Percentiles rank a stretch among this genome's conserved stretches.
Conservation (phyloP, 2,329 filamentous ascomycete genomes). For the Pseudogymnoascus sp. region DNA sequence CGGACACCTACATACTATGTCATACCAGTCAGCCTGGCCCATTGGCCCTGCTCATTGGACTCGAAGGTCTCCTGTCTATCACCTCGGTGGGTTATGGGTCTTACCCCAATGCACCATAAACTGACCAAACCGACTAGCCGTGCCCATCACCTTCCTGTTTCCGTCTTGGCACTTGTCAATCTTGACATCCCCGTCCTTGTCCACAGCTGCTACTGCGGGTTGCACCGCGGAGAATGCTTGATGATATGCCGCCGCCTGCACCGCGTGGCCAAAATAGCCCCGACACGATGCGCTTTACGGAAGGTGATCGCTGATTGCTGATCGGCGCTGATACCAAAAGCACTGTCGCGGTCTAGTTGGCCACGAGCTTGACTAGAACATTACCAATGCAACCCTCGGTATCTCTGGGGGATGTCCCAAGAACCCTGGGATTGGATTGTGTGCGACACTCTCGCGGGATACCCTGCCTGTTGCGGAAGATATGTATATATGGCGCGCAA, state of each 20-base stretch:
- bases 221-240: not conserved
- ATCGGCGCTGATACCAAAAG: not conserved
- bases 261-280: not conserved
- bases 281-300: not conserved
- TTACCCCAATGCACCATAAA: not conserved
- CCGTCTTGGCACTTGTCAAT: not conserved
- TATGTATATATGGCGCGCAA: not conserved
- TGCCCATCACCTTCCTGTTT: slow-evolving; percentile 6
- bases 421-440: not conserved
- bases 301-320: slow-evolving; percentile 3
- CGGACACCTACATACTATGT: not conserved
- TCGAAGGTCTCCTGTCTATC: not conserved
- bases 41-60: not conserved
- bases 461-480: not conserved
- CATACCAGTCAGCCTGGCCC: not conserved
- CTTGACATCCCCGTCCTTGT: not conserved
- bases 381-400: not conserved
- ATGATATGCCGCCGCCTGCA: not conserved
- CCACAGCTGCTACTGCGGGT: not conserved
- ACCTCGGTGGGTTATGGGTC: not conserved
- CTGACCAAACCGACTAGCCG: not conserved
- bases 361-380: not conserved
- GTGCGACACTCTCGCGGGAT: not conserved
- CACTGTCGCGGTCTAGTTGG: not conserved
- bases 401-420: not conserved